Conservation (phyloP, 73 alveolate species). For the Durusdinium trenchii region DNA sequence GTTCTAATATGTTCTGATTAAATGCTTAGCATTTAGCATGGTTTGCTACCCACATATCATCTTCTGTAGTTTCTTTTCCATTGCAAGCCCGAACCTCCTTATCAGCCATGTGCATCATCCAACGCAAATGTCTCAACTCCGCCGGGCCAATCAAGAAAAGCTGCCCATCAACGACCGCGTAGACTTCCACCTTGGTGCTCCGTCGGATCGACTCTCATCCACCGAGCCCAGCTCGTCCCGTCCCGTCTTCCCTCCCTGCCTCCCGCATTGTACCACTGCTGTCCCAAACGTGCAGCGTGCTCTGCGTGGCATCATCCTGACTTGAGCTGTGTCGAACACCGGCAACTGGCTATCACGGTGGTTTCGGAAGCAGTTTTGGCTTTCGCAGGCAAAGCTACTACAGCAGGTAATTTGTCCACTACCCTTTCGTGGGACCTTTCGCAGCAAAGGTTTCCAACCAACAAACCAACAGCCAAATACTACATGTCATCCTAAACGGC, state of each 20-base stretch:
- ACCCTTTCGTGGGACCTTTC: no score
- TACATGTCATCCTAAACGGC: no score
- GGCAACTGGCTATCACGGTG: no score
- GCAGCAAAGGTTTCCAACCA: no score
- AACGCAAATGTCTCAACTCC: slow-evolving; percentile 43
- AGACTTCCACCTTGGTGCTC: slow-evolving; percentile 52
- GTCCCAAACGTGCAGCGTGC: slow-evolving; percentile 90
- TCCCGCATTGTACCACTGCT: slow-evolving; percentile 88
- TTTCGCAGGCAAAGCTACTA: no score
- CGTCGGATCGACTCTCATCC: not conserved
- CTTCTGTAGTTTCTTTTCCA: no score
- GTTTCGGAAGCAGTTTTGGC: no score
- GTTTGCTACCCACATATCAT: no score
- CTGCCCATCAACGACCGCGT: slow-evolving; percentile 77
- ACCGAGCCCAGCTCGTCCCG: not conserved
- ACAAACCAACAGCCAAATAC: no score
- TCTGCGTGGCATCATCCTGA: slow-evolving; percentile 28
- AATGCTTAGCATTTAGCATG: not conserved
- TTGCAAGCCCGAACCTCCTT: slow-evolving; percentile 22
- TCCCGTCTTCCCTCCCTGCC: not conserved
- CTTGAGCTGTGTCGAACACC: no score
- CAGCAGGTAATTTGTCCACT: no score
- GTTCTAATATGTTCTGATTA: not conserved
- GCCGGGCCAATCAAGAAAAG: slow-evolving; percentile 81
- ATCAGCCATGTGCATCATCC: slow-evolving; percentile 92